These are phyloP conservation scores for Verticillium isaacii DNA, from an alignment of 2,329 filamentous ascomycete genomes.

Conservation along the genomic window DNA sequence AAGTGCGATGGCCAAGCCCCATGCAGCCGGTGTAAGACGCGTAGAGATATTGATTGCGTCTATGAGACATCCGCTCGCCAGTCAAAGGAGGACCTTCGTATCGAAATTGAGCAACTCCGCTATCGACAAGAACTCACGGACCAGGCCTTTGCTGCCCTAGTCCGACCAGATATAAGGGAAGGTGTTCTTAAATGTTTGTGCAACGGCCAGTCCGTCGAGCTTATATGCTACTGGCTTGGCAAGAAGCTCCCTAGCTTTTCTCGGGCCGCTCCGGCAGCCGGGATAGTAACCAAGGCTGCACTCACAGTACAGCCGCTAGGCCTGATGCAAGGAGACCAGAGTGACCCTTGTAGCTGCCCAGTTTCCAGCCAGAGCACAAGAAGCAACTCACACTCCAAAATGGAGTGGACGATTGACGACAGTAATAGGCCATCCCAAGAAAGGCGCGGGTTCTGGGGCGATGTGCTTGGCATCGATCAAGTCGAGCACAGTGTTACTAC, in stretches of 20 bases:
- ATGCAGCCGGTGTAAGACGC: constrained; percentile 49
- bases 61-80: constrained; percentile 61
- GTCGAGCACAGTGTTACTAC: constrained; percentile 24
- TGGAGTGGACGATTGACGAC: constrained; percentile 39
- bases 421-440: constrained; percentile 32
- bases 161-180: constrained; percentile 44
- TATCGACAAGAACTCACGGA: constrained; percentile 50
- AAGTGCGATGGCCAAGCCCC: constrained; percentile 57
- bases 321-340: constrained; percentile 34
- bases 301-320: constrained; percentile 22
- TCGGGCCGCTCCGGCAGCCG: background rate
- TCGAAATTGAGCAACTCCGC: constrained; percentile 54
- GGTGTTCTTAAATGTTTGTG: constrained; percentile 50
- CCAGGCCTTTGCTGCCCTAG: constrained; percentile 49
- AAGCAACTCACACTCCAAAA: constrained; percentile 36
- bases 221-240: constrained; percentile 51
- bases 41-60: constrained; percentile 51
- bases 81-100: constrained; percentile 57
- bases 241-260: constrained; percentile 15
- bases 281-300: constrained; percentile 21
- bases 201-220: constrained; percentile 48
- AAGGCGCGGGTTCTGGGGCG: constrained; percentile 46
- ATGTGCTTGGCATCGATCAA: constrained; percentile 31
- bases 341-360: constrained; percentile 45
- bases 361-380: constrained; percentile 39